Evolutionary conservation across 768 basidiomycete genomes (phyloP).

Genomic region (Phlebiopsis flavidoalba): DNA sequence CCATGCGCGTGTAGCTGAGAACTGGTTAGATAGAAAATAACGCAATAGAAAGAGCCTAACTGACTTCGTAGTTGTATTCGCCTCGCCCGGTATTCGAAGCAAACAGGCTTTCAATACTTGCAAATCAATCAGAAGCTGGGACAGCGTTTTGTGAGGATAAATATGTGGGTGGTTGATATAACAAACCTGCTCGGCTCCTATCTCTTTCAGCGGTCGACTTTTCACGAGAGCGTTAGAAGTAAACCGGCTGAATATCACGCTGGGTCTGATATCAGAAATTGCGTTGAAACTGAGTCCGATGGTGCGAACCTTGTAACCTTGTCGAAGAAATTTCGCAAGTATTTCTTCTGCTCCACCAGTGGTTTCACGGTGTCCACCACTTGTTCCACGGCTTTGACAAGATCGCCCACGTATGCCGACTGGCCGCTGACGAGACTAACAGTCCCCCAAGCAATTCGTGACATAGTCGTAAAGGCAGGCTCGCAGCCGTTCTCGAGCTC

Average conservation of each 20-base stretch:
- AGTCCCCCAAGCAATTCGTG: constrained; percentile 72
- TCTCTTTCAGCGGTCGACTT: constrained; percentile 86
- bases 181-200: constrained; percentile 95
- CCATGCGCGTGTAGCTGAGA: constrained; percentile 71
- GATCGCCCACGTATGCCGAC: constrained; percentile 74
- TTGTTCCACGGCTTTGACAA: constrained; percentile 69
- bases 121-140: constrained; percentile 83
- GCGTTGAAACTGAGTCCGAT: background rate
- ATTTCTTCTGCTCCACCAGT: constrained; percentile 91
- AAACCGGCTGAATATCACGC: constrained; percentile 81
- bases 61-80: constrained; percentile 50
- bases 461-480: constrained; percentile 68
- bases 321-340: constrained; percentile 87
- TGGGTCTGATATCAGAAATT: constrained; percentile 23
- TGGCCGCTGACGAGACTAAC: constrained; percentile 83
- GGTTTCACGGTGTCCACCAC: constrained; percentile 75
- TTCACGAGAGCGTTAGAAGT: constrained; percentile 83
- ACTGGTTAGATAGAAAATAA: constrained; percentile 13
- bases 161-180: constrained; percentile 5
- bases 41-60: constrained; percentile 10
- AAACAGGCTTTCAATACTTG: constrained; percentile 82
- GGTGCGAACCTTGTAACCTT: constrained; percentile 75
- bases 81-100: constrained; percentile 76
- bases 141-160: background rate
- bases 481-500: constrained; percentile 89